Evolutionary conservation across 2,329 filamentous ascomycete genomes (phyloP), one percentile per base, ranked within the genome.

Genomic region (Thelonectria discophora): DNA sequence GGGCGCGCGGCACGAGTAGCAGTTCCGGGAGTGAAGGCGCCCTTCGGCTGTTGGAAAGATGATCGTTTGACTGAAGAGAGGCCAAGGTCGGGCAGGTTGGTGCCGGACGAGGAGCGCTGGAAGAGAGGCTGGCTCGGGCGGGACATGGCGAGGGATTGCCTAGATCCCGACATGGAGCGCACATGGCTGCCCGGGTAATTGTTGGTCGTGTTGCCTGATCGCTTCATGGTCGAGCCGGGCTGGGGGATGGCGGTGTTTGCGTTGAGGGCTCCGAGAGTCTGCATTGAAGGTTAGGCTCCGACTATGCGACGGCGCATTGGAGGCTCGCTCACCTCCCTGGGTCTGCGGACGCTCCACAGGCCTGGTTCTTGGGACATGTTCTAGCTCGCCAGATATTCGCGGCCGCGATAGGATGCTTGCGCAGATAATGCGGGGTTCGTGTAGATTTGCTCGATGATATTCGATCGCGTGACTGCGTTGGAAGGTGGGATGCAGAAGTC

Each of bases 211-310:
- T 88, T 88, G 69, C 89, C 95, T 30, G 92, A 91, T 76, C 95
- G 92, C 82, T 99, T 99, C 85, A 99, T 90, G 42, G 93, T 92
- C 42, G 94, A 98, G 27, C 91, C 86, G 9, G 95, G 94, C 79
- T 97, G 93, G 18, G 95, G 95, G 65, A 99, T 92, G 20, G 88
- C 87, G 18, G 91, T 91, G 77, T 93, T 94, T 76, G 89, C 88
- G 76, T 88, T 94, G 73, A 97, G 88, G 68, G 89, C 89, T 67
- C 90, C 94, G 62, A 98, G 87, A 55, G 95, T 97, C 93, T 96
- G 77, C 65, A 66, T 39, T 39, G 46, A 54, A 34, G n/a, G 65
- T 72, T 58, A 75, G 67, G 63, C 18, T 8, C 37, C 17, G 15
- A 46, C 37, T 32, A 67, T 57, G 66, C 69, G 69, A 68, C 27